Evolutionary conservation across 2,329 filamentous ascomycete species (phyloP).

Genomic region (Gnomoniopsis sp.): DNA sequence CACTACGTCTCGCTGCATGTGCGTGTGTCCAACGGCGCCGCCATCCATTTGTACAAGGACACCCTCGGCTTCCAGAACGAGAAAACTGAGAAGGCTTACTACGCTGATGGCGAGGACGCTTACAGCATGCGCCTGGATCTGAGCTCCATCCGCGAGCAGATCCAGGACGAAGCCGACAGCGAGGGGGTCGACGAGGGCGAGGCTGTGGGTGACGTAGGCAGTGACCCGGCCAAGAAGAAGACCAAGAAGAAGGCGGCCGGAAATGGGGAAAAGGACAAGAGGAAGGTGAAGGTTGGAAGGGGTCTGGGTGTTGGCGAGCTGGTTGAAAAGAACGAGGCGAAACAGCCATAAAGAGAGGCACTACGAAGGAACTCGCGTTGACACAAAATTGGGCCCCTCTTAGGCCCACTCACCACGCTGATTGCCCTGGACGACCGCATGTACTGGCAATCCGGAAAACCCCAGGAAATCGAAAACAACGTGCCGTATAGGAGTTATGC

Average conservation of each 20-base stretch:
- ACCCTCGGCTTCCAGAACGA: constrained; percentile 87
- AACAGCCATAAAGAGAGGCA: constrained; percentile 32
- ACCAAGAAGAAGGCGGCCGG: constrained; percentile 21
- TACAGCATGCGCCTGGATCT: constrained; percentile 92
- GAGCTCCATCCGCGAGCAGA: constrained; percentile 50
- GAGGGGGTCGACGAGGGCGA: constrained; percentile 62
- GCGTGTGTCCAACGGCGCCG: constrained; percentile 87
- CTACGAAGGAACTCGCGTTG: not conserved
- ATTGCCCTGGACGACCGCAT: no score
- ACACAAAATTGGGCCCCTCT: not conserved
- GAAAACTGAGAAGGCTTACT: constrained; percentile 86
- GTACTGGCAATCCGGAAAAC: no score
- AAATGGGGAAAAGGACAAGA: constrained; percentile 52
- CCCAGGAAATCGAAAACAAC: no score
- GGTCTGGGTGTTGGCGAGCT: constrained; percentile 74
- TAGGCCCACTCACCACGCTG: not conserved
- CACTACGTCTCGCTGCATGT: constrained; percentile 96
- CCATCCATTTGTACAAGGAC: constrained; percentile 87
- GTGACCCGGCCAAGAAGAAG: constrained; percentile 37
- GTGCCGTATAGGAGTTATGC: no score
- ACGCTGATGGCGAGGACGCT: constrained; percentile 96
- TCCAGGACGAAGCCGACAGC: constrained; percentile 34
- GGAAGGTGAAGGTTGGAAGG: constrained; percentile 82
- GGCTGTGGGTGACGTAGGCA: constrained; percentile 64
- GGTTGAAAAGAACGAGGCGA: constrained; percentile 67